A percentile compares a stretch with the other conserved stretches of the same genome.
Conservation (phyloP, 345 rosid genomes). For the Mangifera indica region DNA sequence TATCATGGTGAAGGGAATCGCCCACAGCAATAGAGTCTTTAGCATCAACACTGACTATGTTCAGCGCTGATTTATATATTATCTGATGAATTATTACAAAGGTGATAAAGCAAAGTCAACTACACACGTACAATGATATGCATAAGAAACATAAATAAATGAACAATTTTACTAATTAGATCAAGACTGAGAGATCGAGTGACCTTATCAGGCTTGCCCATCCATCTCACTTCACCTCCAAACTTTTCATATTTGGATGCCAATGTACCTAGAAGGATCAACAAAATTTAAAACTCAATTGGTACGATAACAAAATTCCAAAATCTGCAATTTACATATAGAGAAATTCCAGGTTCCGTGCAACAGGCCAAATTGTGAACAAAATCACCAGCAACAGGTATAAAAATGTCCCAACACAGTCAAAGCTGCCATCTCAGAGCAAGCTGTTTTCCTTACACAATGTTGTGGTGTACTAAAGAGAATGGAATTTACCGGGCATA, state of each 20-base stretch:
- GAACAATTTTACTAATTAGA: background rate
- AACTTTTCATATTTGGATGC: slow-evolving; percentile 85
- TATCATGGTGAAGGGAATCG: slow-evolving; percentile 90
- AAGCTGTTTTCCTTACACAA: background rate
- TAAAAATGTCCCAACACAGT: background rate
- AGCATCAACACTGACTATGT: slow-evolving; percentile 57
- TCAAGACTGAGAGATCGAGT: background rate
- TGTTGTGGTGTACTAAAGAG: background rate
- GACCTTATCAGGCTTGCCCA: slow-evolving; percentile 95
- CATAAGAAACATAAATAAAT: background rate
- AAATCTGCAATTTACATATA: background rate
- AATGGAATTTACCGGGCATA: slow-evolving; percentile 75
- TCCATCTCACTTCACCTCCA: slow-evolving; percentile 94
- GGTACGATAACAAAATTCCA: background rate
- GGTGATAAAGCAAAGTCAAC: background rate
- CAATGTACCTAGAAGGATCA: slow-evolving; percentile 52
- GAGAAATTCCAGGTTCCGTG: slow-evolving; percentile 4
- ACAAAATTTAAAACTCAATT: background rate
- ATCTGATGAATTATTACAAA: slow-evolving; percentile 41
- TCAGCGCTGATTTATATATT: slow-evolving; percentile 78
- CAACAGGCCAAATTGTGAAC: background rate
- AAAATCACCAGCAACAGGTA: too few relatives aligned
- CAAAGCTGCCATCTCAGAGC: slow-evolving; percentile 1
- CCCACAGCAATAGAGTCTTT: slow-evolving; percentile 72
- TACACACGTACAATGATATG: background rate